A percentile compares a stretch with the other conserved stretches of the same genome.
Evolutionary conservation across 2,329 filamentous ascomycete genomes (phyloP).

Genomic region (Stachybotrys elegans): DNA sequence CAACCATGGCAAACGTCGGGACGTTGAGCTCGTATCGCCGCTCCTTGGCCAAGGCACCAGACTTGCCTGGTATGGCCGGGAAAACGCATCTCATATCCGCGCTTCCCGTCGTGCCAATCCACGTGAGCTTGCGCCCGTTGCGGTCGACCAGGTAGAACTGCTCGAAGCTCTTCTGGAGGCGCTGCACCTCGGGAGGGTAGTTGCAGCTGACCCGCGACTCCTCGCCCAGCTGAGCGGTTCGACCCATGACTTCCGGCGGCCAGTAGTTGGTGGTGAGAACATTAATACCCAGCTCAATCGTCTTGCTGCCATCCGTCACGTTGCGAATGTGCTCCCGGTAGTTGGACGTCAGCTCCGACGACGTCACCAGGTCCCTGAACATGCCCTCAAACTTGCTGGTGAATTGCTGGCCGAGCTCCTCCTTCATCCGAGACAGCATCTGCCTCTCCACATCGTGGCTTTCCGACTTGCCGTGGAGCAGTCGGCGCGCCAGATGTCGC

Average conservation of each 20-base stretch:
- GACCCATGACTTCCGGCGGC: conserved; percentile 83
- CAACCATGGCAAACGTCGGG: conserved; percentile 86
- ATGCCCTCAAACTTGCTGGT: conserved; percentile 92
- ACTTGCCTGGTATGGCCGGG: conserved; percentile 66
- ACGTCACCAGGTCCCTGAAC: conserved; percentile 94
- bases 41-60: conserved; percentile 54
- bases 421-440: conserved; percentile 96
- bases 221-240: conserved; percentile 45
- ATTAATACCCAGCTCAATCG: conserved; percentile 75
- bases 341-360: conserved; percentile 71
- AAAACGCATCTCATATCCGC: conserved; percentile 83
- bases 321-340: conserved; percentile 65
- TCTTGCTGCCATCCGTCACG: conserved; percentile 39
- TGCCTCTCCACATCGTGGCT: conserved; percentile 91
- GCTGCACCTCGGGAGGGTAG: conserved; percentile 70
- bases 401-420: conserved; percentile 91
- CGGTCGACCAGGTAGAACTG: conserved; percentile 84
- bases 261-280: conserved; percentile 92
- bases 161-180: conserved; percentile 78
- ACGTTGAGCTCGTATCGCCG: conserved; percentile 86
- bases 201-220: conserved; percentile 48
- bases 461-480: conserved; percentile 84
- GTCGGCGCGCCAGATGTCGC: conserved; percentile 83
- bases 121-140: conserved; percentile 82
- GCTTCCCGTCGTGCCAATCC: conserved; percentile 67